Base-by-base conservation (phyloP, 805 yeast species). In the Candida railenensis region DNA sequence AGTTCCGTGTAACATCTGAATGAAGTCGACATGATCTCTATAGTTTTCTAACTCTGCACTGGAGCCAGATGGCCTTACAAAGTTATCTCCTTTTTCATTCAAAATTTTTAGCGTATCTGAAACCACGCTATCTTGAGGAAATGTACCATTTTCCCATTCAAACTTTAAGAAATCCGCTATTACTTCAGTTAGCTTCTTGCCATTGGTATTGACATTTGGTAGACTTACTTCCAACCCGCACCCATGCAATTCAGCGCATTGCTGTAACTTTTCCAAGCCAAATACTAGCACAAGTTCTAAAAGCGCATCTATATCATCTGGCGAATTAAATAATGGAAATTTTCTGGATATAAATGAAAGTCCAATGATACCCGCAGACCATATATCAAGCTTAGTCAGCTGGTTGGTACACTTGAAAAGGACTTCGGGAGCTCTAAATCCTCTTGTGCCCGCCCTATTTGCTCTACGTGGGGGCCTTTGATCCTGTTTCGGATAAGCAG, bases 381-480 rank as follows among this genome's bases (percentile, higher is more conserved):
- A 90, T 7, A 89, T 79, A 63, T 90, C 97, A 38, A 90, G 81
- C 61, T 85, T 86, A 4, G 87, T 80, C 2, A 86, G 76, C 67
- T 90, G 97, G 48, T 87, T 82, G 1, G 87, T 79, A 65, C 97
- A 90, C 61, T 89, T 89, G 66, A 89, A 77, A 45, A 91, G 69
- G 3, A 90, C 97, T 61, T 90, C 97, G 0, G 97, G 97, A 0
- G 97, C 96, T 54, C 97, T 75, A 59, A 90, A 90, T 0, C 97
- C 97, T 55, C 97, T 76, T 1, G 97, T 90, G 7, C 97, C 97
- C 15, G 99, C 99, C 56, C 99, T 82, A 58, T 94, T 94, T 0
- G 98, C 98, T 47, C 99, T 77, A 57, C 96, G 77, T 1, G 94
- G 88, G 0, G 95, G 87, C 55, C 98, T 75, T 42, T 81, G 80